Evolutionary conservation across 2,329 filamentous ascomycete genomes (phyloP), one percentile per base, ranked within the genome.

Genomic region (Nemania bipapillata): DNA sequence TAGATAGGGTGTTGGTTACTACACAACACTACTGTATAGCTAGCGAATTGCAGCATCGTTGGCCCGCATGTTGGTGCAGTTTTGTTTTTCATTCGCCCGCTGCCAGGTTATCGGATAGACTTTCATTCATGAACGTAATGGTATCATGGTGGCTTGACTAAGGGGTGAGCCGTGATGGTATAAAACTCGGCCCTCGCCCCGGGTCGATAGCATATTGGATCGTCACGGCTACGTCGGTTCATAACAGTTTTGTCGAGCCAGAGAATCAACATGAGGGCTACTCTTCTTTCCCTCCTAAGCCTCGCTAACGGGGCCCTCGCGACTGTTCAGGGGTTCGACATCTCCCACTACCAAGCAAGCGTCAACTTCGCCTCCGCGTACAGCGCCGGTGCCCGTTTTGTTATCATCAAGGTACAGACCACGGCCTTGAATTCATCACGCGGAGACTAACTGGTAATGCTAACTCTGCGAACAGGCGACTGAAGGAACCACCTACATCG

Each of bases 401-500:
- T 83, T 54, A 83, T 83, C 60, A 83, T 83, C 76, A 83, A 83
- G 78, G 82, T 80, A 59, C 4, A 4, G 70, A 60, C 2, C 59
- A 69, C 58, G 4, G 26, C 4, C 26, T 28, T 30, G 17, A 3
- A 22, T 50, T 61, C 47, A 47, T 2, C 9, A 20, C 50, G 26
- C 0, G 35, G 12, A 24, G 8, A n/a, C 1, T 47, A 61, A 52
- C 60, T 6, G 67, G 26, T 12, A 47, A 61, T 45, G 2, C 24
- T 65, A 59, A 70, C 56, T 11, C 24, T 8, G 9, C n/a, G 1
- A 37, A 55, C 55, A 86, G 84, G 85, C 85, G 8, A 87, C 85
- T 11, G 84, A 87, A 72, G 83, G 85, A n/a, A 84, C 83, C 15
- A 79, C 73, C 26, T 86, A 82, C 74, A 81, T 73, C 37, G 82